phyloP scores from a whole-genome alignment of 2,329 filamentous ascomycete genomes.

The Magnaporthales sp. region DNA sequence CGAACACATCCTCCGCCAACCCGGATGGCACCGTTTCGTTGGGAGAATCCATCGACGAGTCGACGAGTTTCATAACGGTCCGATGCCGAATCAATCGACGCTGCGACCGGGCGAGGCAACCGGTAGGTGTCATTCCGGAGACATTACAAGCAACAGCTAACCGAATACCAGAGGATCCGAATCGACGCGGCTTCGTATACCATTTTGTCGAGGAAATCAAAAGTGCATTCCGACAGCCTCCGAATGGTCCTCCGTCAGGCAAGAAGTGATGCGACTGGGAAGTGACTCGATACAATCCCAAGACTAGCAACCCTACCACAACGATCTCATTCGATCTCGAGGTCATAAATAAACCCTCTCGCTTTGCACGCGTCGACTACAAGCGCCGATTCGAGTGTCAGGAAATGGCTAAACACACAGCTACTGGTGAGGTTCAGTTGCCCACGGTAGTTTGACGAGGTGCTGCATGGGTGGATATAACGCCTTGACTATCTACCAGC shows the following conservation, averaged over 20 bases:
- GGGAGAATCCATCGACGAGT: conserved; percentile 42
- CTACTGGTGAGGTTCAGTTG: not conserved
- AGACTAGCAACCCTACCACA: not conserved
- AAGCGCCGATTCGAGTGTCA: not conserved
- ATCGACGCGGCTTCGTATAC: conserved; percentile 27
- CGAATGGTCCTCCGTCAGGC: not conserved
- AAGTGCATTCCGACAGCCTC: conserved; percentile 18
- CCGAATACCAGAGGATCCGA: conserved; percentile 21
- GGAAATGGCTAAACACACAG: not conserved
- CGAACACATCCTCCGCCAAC: conserved; percentile 38
- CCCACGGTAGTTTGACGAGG: too few relatives aligned
- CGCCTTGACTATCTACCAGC: too few relatives aligned
- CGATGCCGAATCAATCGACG: conserved; percentile 41
- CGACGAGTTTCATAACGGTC: conserved; percentile 38
- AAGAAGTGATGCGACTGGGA: not conserved
- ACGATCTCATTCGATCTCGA: not conserved
- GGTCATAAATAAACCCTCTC: not conserved
- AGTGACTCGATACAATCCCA: not conserved
- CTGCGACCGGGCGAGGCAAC: conserved; percentile 44
- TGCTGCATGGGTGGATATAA: too few relatives aligned
- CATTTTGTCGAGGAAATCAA: conserved; percentile 42
- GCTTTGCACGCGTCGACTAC: not conserved
- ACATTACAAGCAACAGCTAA: not conserved
- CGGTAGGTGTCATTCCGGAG: conserved; percentile 20
- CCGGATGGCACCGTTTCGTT: conserved; percentile 42